Conservation (phyloP, 192 early-diverging fungal species). For the Backusella luteola region DNA sequence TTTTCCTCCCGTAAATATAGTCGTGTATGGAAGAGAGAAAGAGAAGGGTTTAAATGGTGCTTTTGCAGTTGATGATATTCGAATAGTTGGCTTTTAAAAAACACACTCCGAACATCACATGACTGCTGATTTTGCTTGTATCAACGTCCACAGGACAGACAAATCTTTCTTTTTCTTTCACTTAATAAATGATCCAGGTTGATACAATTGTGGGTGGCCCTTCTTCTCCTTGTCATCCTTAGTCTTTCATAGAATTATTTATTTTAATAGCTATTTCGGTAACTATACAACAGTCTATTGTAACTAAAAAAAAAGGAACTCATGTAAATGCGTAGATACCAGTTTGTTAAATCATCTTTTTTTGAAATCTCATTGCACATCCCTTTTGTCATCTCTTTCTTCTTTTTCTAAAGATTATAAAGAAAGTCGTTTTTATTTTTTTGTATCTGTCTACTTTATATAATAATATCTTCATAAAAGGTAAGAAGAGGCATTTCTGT, state of each 20-base stretch:
- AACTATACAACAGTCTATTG: background rate
- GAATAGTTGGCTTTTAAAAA: background rate
- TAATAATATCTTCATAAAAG: background rate
- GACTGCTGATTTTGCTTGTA: background rate
- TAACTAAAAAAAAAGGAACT: background rate
- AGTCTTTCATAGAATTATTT: background rate
- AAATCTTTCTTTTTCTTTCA: constrained; percentile 9
- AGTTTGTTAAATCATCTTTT: background rate
- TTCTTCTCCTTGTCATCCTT: background rate
- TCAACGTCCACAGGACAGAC: background rate
- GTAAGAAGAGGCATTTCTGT: background rate
- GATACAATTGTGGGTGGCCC: background rate
- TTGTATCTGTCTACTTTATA: background rate
- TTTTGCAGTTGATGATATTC: background rate
- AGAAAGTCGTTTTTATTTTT: background rate
- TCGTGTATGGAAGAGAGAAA: background rate
- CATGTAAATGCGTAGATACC: background rate
- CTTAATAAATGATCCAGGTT: constrained; percentile 20
- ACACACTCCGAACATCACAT: background rate
- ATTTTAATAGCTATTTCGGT: background rate
- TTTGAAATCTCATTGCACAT: background rate
- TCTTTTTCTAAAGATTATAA: background rate
- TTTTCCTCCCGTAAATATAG: background rate
- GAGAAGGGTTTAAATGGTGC: background rate
- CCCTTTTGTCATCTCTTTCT: background rate